Evolutionary conservation across 1,139 yeast genomes (phyloP).

Genomic region (Debaryomycetaceae sp.): DNA sequence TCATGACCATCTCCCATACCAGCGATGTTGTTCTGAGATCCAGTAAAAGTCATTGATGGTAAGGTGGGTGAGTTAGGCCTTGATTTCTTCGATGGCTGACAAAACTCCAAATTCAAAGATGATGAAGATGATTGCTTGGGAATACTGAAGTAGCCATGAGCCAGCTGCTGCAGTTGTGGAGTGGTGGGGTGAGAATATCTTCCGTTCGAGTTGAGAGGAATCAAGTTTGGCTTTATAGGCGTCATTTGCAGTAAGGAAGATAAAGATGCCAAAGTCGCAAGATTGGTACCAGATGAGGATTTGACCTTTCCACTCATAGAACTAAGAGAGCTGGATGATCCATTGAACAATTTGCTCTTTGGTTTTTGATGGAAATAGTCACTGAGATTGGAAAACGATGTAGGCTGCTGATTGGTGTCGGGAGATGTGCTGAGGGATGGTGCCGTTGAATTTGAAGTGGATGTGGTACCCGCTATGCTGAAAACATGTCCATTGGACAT

Average conservation of each 20-base stretch:
- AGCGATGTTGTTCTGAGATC: background rate
- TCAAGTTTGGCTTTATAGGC: constrained; percentile 28
- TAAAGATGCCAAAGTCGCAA: constrained; percentile 22
- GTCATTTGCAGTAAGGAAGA: constrained; percentile 55
- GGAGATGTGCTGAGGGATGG: constrained; percentile 51
- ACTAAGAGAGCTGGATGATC: constrained; percentile 7
- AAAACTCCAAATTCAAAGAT: constrained; percentile 40
- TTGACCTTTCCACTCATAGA: constrained; percentile 9
- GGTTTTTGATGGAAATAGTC: constrained; percentile 5
- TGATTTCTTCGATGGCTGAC: constrained; percentile 60
- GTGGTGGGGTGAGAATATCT: constrained; percentile 11
- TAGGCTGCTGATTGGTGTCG: constrained; percentile 2
- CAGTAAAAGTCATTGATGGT: constrained; percentile 37
- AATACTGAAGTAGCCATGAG: constrained; percentile 11
- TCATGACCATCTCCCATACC: background rate
- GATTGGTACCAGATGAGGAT: constrained; percentile 7
- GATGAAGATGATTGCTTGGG: constrained; percentile 17
- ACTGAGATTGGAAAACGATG: constrained; percentile 2
- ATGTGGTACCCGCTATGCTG: constrained; percentile 1
- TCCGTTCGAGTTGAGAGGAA: background rate
- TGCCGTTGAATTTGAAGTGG: background rate
- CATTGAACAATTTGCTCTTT: constrained; percentile 26
- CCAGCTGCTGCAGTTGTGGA: constrained; percentile 7
- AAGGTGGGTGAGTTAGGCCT: constrained; percentile 63
- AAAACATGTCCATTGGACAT: background rate